Evolutionary conservation across 2,329 filamentous ascomycete genomes (phyloP).

Genomic region (Ceratocystis destructans): DNA sequence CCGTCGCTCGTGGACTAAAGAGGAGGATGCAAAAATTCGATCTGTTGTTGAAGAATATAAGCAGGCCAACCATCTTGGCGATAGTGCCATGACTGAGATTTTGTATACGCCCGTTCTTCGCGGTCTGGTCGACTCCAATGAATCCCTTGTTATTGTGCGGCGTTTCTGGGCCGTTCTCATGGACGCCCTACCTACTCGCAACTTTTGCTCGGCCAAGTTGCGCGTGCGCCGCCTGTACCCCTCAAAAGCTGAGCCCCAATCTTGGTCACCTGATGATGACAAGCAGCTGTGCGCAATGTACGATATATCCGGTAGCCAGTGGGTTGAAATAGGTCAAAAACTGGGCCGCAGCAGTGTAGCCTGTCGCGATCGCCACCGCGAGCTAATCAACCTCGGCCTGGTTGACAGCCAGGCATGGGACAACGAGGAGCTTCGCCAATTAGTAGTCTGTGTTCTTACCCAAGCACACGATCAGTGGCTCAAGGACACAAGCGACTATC

Average conservation of each 20-base stretch:
- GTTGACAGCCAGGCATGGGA: conserved; percentile 5
- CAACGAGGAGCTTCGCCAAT: conserved; percentile 7
- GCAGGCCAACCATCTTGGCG: conserved; percentile 4
- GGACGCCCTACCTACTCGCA: conserved; percentile 8
- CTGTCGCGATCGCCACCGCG: conserved; percentile 12
- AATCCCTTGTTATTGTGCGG: conserved; percentile 4
- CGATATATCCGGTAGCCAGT: conserved; percentile 8
- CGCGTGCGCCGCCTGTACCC: conserved; percentile 11
- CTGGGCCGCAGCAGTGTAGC: conserved; percentile 13
- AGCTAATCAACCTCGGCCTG: conserved; percentile 9
- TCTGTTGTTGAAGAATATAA: conserved; percentile 8
- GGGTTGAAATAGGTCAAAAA: conserved; percentile 8
- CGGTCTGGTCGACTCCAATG: conserved; percentile 10
- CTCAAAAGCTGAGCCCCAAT: not conserved
- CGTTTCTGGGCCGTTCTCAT: conserved; percentile 7
- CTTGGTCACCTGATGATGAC: conserved; percentile 14
- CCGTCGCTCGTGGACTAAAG: conserved; percentile 10
- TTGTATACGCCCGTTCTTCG: conserved; percentile 17
- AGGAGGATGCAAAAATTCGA: conserved; percentile 5
- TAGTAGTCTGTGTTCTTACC: conserved; percentile 14
- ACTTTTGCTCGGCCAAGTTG: conserved; percentile 12
- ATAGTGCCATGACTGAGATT: conserved; percentile 6
- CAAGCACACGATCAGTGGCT: conserved; percentile 11
- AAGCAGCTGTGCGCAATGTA: not conserved
- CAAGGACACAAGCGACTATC: conserved; percentile 8